Conservation (phyloP, 1,139 yeast species). For the Pichia sp. region DNA sequence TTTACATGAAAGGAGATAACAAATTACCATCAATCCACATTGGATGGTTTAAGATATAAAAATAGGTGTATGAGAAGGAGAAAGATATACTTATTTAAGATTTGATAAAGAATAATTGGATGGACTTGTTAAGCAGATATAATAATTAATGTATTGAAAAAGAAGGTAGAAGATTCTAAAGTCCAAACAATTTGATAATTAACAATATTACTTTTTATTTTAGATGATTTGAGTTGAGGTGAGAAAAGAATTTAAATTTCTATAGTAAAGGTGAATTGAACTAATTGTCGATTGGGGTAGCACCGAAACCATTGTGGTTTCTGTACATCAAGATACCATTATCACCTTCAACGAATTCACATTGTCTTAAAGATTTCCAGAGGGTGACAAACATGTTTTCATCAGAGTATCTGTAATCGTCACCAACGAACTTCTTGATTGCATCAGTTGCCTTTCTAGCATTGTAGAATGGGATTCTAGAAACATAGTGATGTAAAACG, state of each 20-base stretch:
- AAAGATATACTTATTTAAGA: no score
- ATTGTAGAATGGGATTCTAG: conserved; percentile 84
- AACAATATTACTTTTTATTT: not conserved
- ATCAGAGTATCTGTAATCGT: conserved; percentile 64
- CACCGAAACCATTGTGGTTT: conserved; percentile 61
- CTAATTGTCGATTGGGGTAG: conserved; percentile 23
- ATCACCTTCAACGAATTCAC: conserved; percentile 84
- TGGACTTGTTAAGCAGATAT: no score
- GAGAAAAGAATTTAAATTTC: no score
- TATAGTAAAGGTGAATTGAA: not conserved
- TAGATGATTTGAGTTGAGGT: not conserved
- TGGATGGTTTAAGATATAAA: not conserved
- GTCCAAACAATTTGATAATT: not conserved
- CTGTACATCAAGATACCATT: conserved; percentile 78
- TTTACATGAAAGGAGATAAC: not conserved
- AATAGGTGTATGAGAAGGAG: not conserved
- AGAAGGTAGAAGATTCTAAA: not conserved
- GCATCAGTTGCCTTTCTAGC: conserved; percentile 81
- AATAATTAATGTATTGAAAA: no score
- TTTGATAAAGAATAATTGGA: no score
- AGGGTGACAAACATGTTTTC: conserved; percentile 73
- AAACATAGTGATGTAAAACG: conserved; percentile 81
- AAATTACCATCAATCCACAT: conserved; percentile 12
- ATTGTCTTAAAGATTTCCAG: conserved; percentile 69
- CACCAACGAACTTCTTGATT: conserved; percentile 79